Conservation (phyloP, 352 stramenopile genomes). For the Phytophthora kernoviae region DNA sequence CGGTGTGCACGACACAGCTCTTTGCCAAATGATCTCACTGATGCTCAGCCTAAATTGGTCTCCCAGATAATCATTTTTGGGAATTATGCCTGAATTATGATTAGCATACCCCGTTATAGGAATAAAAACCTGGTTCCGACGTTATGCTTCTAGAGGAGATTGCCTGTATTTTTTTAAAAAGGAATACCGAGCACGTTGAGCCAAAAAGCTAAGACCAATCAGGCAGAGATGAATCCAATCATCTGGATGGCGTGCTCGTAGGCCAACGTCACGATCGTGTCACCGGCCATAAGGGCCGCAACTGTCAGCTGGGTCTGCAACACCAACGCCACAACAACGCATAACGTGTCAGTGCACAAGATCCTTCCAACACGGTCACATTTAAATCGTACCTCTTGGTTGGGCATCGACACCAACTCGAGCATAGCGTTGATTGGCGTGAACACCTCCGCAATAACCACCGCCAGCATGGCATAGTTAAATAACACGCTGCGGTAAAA, state of each 20-base stretch:
- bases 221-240: constrained; percentile 25
- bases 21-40: no score
- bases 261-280: constrained; percentile 53
- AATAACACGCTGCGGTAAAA: constrained; percentile 90
- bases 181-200: no score
- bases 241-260: constrained; percentile 52
- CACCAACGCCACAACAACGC: constrained; percentile 7
- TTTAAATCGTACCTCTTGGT: constrained; percentile 38
- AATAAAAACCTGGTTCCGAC: no score
- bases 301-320: constrained; percentile 48
- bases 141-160: no score
- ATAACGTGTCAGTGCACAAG: constrained; percentile 10
- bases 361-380: not conserved
- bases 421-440: constrained; percentile 90
- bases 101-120: no score
- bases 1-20: no score
- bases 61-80: no score
- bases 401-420: constrained; percentile 91
- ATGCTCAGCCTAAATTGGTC: no score
- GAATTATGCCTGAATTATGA: no score
- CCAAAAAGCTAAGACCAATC: no score
- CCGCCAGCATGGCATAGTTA: constrained; percentile 82
- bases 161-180: no score
- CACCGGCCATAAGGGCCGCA: constrained; percentile 55
- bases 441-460: constrained; percentile 91